Evolutionary conservation across 225 moss, liverwort and hornwort genomes (phyloP), one percentile per base, ranked within the genome.

Genomic region (Bryoerythrophyllum caledonicum): DNA sequence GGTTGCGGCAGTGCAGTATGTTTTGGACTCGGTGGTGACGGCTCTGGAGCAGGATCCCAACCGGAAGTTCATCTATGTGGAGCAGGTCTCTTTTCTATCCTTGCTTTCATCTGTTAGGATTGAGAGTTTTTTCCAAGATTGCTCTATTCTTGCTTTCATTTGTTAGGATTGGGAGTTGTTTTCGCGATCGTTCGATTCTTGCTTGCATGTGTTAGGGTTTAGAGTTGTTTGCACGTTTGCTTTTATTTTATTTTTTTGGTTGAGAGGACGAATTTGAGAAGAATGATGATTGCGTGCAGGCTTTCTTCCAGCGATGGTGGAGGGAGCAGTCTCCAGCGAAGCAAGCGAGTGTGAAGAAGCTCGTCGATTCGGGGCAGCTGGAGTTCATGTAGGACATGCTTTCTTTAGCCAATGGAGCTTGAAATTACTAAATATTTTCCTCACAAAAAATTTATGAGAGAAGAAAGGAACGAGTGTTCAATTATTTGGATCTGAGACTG

Each of bases 271-370:
- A 54, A 74, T 53, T 34, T 66, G 28, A 65, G 54, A 56, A 28
- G 61, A 30, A 25, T 46, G 35, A 49, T 51, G 46, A 23, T 67
- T 58, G 20, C 16, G 64, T 69, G 75, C 90, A 97, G 93, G 99
- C 99, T 19, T 99, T 99, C 70, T 99, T 99, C 75, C 99, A 99
- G 83, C 95, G 95, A 12, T 99, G 99, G 99, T 99, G 99, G 99
- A 91, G 81, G 77, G 80, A 83, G 83, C 99, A 99, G 81, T 79
- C 78, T 27, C 80, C 79, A 55, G 68, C 81, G 15, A 93, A 86
- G 84, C 85, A 92, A 73, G 44, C 76, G 43, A 81, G 74, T 77
- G 99, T 99, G 14, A 89, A 79, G 84, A 84, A 92, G 88, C 83
- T 99, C 82, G 84, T 95, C 81, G 80, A 91, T 82, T 41, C 88